Percentiles rank a stretch among this genome's conserved stretches.
phyloP scores from a whole-genome alignment of 768 basidiomycete species.

The Suillus clintonianus region DNA sequence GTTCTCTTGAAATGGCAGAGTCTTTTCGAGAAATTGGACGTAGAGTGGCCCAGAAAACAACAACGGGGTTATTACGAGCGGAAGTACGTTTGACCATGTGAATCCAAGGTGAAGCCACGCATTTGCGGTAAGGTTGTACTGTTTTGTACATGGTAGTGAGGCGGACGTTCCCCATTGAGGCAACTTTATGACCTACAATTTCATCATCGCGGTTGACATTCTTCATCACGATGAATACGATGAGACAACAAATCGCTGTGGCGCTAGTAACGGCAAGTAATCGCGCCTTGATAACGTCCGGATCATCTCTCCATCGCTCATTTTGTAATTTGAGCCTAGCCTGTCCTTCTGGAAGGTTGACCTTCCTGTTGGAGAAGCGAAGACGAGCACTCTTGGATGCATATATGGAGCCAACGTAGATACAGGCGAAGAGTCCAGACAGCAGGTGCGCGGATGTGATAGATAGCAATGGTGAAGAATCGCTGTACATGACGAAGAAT shows the following conservation, averaged over 20 bases:
- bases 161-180: background rate
- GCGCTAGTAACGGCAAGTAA: slow-evolving; percentile 66
- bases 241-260: slow-evolving; percentile 56
- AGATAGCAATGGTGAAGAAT: slow-evolving; percentile 27
- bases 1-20: slow-evolving; percentile 56
- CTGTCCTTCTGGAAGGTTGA: slow-evolving; percentile 25
- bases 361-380: slow-evolving; percentile 42
- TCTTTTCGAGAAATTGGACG: slow-evolving; percentile 43
- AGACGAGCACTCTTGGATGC: slow-evolving; percentile 65
- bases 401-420: slow-evolving; percentile 87
- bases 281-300: slow-evolving; percentile 80
- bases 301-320: slow-evolving; percentile 77
- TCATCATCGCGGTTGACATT: background rate
- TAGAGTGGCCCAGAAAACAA: slow-evolving; percentile 82
- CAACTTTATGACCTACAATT: background rate
- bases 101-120: slow-evolving; percentile 43
- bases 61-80: slow-evolving; percentile 69
- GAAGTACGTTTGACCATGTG: slow-evolving; percentile 29
- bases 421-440: slow-evolving; percentile 57
- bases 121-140: slow-evolving; percentile 4
- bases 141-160: background rate
- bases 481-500: background rate
- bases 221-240: slow-evolving; percentile 49
- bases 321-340: slow-evolving; percentile 33
- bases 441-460: slow-evolving; percentile 49